Base-by-base conservation (phyloP, 352 stramenopile species). In the Globisporangium polare region DNA sequence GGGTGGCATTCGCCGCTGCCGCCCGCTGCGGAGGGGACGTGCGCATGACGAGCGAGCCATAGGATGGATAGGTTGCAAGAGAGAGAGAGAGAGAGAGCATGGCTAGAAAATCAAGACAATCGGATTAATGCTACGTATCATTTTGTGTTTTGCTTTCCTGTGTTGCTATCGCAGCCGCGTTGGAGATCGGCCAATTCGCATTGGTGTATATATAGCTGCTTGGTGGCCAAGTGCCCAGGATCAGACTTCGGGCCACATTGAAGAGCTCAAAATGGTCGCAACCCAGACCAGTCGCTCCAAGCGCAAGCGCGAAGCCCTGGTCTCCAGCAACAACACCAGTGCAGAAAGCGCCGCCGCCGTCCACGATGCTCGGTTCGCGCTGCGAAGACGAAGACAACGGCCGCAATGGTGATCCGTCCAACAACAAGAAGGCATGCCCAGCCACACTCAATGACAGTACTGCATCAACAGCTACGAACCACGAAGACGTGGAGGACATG, bases 361-460 rank as follows among this genome's bases (percentile, higher is more conserved):
- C 60, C 10, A 54, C 62, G 22, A 41, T 22, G 42, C 39, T 65
- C 42, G 42, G 27, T 4, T 65, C 63, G 20, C 58, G 67, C 22
- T 70, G 59, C 42, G 67, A 70, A 62, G 67, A 70, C 22, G 67
- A 73, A 4, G 57, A 60, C 24, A 26, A n/a, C 22, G 27, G 2
- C 24, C 15, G 43, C 31, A 35, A n/a, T n/a, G n/a, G n/a, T n/a
- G n/a, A 6, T 24, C 13, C 9, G 17, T 13, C 43, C 31, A 50
- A 9, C 37, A 27, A 22, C 31, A 51, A 26, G 35, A 45, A 50
- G 39, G 5, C 13, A 13, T 24, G 20, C 15, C 2, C 31, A 49
- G 35, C 35, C 24, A 58, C 17, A 4, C 47, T 1, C 53, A 33
- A 50, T 6, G 7, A 7, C 22, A 3, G 12, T 22, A 37, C 20